Conservation (phyloP, 805 yeast genomes). For the Candida vaughaniae region DNA sequence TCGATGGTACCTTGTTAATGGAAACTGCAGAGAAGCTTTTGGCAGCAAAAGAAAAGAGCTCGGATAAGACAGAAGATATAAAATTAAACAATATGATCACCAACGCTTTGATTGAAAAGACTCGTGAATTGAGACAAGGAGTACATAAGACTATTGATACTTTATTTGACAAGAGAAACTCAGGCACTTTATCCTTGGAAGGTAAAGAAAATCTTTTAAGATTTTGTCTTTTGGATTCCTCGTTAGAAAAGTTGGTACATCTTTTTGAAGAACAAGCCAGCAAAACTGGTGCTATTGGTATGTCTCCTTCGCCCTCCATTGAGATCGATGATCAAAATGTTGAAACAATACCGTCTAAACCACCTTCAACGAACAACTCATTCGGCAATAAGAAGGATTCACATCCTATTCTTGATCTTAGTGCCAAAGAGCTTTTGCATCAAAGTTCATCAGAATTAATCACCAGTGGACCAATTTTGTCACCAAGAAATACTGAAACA, state of each 20-base stretch:
- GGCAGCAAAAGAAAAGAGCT: conserved; percentile 39
- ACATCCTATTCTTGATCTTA: conserved; percentile 9
- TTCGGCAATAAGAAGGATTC: conserved; percentile 5
- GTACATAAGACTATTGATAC: conserved; percentile 53
- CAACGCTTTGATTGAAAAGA: conserved; percentile 51
- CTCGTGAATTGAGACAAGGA: conserved; percentile 48
- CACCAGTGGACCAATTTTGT: conserved; percentile 52
- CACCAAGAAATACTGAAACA: conserved; percentile 36
- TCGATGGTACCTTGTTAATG: conserved; percentile 72
- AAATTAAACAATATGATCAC: conserved; percentile 46
- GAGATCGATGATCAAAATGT: conserved; percentile 2
- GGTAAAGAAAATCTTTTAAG: conserved; percentile 55
- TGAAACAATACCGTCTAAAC: neutral
- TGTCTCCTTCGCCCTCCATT: conserved; percentile 20
- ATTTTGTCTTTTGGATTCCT: conserved; percentile 53
- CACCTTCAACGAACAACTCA: neutral
- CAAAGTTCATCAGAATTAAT: conserved; percentile 50
- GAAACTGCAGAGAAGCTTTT: conserved; percentile 70
- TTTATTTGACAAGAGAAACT: conserved; percentile 45
- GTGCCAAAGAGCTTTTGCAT: conserved; percentile 38
- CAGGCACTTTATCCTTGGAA: conserved; percentile 49
- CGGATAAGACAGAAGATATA: conserved; percentile 32
- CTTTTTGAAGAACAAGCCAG: conserved; percentile 46
- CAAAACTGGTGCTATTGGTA: conserved; percentile 8
- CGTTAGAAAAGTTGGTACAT: conserved; percentile 51